Percentiles rank a stretch among this genome's conserved stretches.
phyloP scores from a whole-genome alignment of 345 rosid species.

The Linum trigynum region DNA sequence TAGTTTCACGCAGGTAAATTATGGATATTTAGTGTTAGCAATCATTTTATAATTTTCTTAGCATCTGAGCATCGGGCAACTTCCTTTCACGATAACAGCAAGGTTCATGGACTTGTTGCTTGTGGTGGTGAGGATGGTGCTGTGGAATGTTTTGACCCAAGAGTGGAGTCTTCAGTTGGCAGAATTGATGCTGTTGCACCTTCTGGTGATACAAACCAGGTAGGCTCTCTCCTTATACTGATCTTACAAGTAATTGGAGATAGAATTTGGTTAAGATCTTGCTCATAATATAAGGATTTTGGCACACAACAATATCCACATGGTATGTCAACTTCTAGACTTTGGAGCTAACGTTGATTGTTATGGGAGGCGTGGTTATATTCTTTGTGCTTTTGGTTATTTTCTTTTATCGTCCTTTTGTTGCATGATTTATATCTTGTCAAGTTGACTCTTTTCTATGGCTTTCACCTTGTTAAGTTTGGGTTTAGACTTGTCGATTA shows the following conservation, averaged over 20 bases:
- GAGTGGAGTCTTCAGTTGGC: slow-evolving; percentile 69
- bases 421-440: not conserved
- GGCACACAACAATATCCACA: not conserved
- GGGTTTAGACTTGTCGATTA: not conserved
- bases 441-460: not conserved
- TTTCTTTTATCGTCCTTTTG: not conserved
- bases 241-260: not conserved
- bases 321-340: not conserved
- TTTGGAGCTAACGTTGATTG: not conserved
- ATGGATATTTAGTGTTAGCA: slow-evolving; percentile 7
- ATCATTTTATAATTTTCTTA: not conserved
- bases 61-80: slow-evolving; percentile 9
- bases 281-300: too few species aligned
- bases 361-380: not conserved
- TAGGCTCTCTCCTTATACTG: slow-evolving; percentile 15
- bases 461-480: not conserved
- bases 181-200: slow-evolving; percentile 74
- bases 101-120: slow-evolving; percentile 83
- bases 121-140: slow-evolving; percentile 99
- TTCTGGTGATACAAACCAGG: slow-evolving; percentile 64
- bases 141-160: slow-evolving; percentile 84
- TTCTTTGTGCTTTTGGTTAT: not conserved
- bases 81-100: slow-evolving; percentile 35
- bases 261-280: not conserved
- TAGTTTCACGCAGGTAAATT: slow-evolving; percentile 76